These are phyloP conservation scores for Volutella citrinella DNA, from an alignment of 2,329 filamentous ascomycete genomes.

Conservation along the genomic window DNA sequence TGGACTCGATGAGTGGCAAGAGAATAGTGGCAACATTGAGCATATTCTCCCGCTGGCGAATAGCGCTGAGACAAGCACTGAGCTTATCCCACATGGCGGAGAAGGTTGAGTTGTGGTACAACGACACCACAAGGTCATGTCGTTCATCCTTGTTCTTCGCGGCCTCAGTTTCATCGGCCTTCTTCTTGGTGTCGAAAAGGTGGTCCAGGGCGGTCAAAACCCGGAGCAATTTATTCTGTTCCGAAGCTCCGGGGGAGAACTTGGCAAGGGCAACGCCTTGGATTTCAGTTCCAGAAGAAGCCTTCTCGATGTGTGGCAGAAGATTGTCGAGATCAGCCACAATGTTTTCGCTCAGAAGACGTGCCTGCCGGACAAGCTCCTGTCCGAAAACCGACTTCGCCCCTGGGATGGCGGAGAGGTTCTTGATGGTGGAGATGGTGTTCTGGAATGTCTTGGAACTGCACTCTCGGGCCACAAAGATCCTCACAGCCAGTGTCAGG, in stretches of 20 bases:
- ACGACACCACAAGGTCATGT: conserved; percentile 78
- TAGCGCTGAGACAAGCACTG: conserved; percentile 82
- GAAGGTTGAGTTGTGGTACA: conserved; percentile 91
- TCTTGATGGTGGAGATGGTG: conserved; percentile 97
- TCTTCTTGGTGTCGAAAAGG: conserved; percentile 81
- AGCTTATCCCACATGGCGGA: conserved; percentile 88
- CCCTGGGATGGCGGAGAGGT: conserved; percentile 87
- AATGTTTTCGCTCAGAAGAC: conserved; percentile 79
- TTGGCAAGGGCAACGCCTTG: conserved; percentile 92
- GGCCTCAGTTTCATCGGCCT: conserved; percentile 46
- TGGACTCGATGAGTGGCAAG: conserved; percentile 86
- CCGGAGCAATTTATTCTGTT: conserved; percentile 92
- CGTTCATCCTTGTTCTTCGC: conserved; percentile 61
- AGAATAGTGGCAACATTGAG: conserved; percentile 96
- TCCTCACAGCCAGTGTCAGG: conserved; percentile 90
- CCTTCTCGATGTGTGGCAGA: conserved; percentile 80
- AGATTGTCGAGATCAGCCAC: conserved; percentile 81
- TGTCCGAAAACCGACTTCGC: conserved; percentile 90
- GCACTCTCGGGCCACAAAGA: conserved; percentile 93
- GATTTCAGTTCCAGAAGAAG: conserved; percentile 87
- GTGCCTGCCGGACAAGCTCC: conserved; percentile 85
- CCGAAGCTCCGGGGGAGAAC: conserved; percentile 92
- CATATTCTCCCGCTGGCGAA: conserved; percentile 90
- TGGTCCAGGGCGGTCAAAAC: conserved; percentile 94
- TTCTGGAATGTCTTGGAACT: conserved; percentile 98